Evolutionary conservation across 257 asterid species (phyloP), one percentile per base, ranked within the genome.

Genomic region (Ajuga chamaepitys): DNA sequence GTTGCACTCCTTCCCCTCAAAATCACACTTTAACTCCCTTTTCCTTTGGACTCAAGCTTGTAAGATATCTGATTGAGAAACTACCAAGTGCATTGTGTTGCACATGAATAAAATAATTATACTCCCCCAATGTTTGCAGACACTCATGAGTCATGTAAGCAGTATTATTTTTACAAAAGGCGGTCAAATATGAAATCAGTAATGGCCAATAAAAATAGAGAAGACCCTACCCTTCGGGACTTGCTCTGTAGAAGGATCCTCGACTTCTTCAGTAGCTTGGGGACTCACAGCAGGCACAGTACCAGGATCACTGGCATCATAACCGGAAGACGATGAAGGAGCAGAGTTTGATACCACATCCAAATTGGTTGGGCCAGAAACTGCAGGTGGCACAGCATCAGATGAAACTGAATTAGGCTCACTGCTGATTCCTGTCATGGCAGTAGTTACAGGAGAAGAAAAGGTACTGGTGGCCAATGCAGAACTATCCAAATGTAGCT

Each of bases 211-310:
- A 30, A 48, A 5, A 14, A 44, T 2, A 20, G 34, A 41, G 51
- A 62, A 13, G 52, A 60, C 62, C 77, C 16, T 78, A 83, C 89
- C 82, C 17, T 58, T 65, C 5, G 73, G 66, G 38, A 40, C 38
- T 54, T 54, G 72, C 47, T 30, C 72, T 2, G 64, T 57, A 68
- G 77, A 58, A 67, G 56, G 59, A 81, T 65, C 70, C 18, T 62
- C 53, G 51, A 64, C 77, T 52, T 68, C 75, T 30, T 77, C 77
- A 34, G 67, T 40, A 71, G 68, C 64, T 42, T 70, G 77, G 70
- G 82, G 52, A 71, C 61, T 70, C 42, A 75, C 57, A 70, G 66
- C 58, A 44, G 76, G 73, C 75, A 50, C 68, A 28, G 40, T 20
- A 57, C 47, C 73, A 42, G 73, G 69, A 54, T 58, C 73, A 37